Base-by-base conservation (phyloP, 345 rosid genomes). In the Limnanthes douglasii region DNA sequence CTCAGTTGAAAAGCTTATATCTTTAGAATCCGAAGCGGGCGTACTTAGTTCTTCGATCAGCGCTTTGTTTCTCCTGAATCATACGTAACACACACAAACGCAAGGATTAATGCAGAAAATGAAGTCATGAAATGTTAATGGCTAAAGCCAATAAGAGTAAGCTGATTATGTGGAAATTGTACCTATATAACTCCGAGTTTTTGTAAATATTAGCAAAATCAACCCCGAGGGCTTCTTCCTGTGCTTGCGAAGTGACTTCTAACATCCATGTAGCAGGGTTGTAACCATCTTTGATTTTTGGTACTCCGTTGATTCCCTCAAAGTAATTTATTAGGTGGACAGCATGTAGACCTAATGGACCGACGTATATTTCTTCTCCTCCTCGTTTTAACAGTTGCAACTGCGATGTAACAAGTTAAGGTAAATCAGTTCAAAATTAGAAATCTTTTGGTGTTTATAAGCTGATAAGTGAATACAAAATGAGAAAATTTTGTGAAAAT, bases 201-300 rank as follows among this genome's bases (percentile, higher is more conserved):
- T 46, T 68, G 64, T 68, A 75, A 30, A 55, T 32, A 9, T 56
- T 50, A 14, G 59, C 17, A 36, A 75, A 71, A 42, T 68, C 45
- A 22, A 63, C 34, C 25, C 53, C 62, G 8, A 71, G 66, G 30
- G 57, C 35, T 25, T 23, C 50, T 65, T 75, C 85, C 46, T 55
- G 62, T 34, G 66, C 46, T 24, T 63, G 45, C 8, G 77, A 6
- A 17, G 86, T 75, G 34, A 68, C 58, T 37, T 75, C 86, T 41
- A 75, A 61, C 86, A 75, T 75, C 80, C 86, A 75, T 5, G 86
- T 68, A 23, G 86, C 86, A 8, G 86, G 86, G 58, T 75, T 75
- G 39, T 72, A 61, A 17, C 80, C 86, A 24, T 75, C 72, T 31
- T 48, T 72, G 12, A 75, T 68, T 40, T 56, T 68, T 1, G 69